Evolutionary conservation across 2,329 filamentous ascomycete genomes (phyloP).

Genomic region (Sclerotinia sclerotiorum): DNA sequence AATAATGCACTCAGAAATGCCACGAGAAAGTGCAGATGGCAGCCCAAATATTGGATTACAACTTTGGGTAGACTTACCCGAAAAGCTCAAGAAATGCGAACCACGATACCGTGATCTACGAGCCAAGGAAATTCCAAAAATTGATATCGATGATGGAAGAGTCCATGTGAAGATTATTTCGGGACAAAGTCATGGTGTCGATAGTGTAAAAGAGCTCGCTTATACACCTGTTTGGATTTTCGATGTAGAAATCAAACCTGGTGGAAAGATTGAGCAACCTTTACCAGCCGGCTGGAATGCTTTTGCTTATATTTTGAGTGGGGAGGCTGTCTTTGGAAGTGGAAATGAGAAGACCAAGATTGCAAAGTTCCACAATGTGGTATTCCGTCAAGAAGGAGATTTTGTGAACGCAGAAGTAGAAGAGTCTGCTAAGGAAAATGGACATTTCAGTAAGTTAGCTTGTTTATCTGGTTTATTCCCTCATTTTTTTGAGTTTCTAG

Average conservation of each 20-base stretch:
- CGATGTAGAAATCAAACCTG: constrained; percentile 77
- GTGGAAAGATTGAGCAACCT: constrained; percentile 72
- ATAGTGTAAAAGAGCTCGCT: constrained; percentile 84
- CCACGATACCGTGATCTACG: constrained; percentile 86
- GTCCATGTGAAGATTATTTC: constrained; percentile 89
- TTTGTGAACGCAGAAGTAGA: constrained; percentile 69
- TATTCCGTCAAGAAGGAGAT: constrained; percentile 80
- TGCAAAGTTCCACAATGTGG: constrained; percentile 79
- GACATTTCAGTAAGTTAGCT: constrained; percentile 44
- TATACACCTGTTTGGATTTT: constrained; percentile 98
- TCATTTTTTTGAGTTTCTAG: not conserved
- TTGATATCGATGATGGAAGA: constrained; percentile 67
- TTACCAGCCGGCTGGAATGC: constrained; percentile 83
- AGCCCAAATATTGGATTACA: constrained; percentile 83
- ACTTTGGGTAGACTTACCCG: constrained; percentile 90
- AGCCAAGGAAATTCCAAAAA: constrained; percentile 74
- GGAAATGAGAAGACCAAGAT: constrained; percentile 54
- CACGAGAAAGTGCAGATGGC: constrained; percentile 72
- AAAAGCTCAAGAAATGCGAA: constrained; percentile 80
- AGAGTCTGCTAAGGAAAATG: constrained; percentile 57
- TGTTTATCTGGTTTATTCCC: not conserved
- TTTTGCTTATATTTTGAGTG: constrained; percentile 83
- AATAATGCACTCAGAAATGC: constrained; percentile 97
- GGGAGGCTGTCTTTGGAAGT: constrained; percentile 63
- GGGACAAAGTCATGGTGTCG: constrained; percentile 78